phyloP scores from a whole-genome alignment of 495 filamentous ascomycete species.

The Echria macrotheca region DNA sequence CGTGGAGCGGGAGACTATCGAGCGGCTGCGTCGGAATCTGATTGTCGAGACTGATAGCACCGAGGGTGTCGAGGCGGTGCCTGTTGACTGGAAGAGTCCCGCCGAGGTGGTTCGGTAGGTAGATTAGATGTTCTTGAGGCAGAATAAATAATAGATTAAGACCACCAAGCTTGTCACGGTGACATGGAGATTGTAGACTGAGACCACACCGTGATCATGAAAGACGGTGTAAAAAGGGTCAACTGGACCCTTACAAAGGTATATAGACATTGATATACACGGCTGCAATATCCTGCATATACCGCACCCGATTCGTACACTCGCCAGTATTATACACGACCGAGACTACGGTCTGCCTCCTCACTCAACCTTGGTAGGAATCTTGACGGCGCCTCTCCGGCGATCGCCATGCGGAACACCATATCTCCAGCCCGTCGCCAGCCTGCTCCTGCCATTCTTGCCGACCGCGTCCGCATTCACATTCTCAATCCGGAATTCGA shows the following conservation, averaged over 20 bases:
- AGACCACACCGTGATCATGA: too few relatives aligned
- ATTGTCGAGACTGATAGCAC: slow-evolving; percentile 29
- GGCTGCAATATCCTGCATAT: too few relatives aligned
- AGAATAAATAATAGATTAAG: too few relatives aligned
- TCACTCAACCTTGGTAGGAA: slow-evolving; percentile 39
- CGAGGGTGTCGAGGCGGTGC: slow-evolving; percentile 10
- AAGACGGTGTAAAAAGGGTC: too few relatives aligned
- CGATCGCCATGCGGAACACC: slow-evolving; percentile 47
- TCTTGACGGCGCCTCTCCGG: slow-evolving; percentile 39
- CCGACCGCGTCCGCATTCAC: slow-evolving; percentile 44
- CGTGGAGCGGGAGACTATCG: slow-evolving; percentile 46
- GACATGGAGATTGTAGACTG: too few relatives aligned
- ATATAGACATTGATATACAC: too few relatives aligned
- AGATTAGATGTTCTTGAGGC: background rate
- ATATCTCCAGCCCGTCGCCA: slow-evolving; percentile 56
- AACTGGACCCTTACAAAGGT: too few relatives aligned
- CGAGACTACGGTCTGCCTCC: background rate
- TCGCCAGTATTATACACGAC: background rate
- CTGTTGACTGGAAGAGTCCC: slow-evolving; percentile 28
- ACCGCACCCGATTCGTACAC: too few relatives aligned
- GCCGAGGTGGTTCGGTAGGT: slow-evolving; percentile 13
- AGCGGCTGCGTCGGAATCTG: slow-evolving; percentile 43
- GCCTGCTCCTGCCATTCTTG: slow-evolving; percentile 42
- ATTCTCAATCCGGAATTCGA: slow-evolving; percentile 77
- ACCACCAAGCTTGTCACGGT: too few relatives aligned